Percentiles rank a stretch among this genome's conserved stretches.
Evolutionary conservation across 2,329 filamentous ascomycete species (phyloP).

Genomic region (Fusarium ambrosium): DNA sequence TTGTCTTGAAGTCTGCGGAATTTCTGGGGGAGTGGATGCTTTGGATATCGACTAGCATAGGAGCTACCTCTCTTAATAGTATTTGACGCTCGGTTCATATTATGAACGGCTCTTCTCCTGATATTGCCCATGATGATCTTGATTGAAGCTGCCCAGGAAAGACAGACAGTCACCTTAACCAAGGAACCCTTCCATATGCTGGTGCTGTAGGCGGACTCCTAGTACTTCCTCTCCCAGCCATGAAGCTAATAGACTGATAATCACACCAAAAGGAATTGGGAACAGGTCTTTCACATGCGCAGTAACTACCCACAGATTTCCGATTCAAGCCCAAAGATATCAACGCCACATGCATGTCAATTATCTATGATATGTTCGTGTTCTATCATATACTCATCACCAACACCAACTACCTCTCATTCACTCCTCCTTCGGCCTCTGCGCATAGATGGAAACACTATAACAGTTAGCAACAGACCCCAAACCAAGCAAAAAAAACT

Average conservation of each 20-base stretch:
- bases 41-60: neutral
- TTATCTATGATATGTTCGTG: neutral
- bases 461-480: neutral
- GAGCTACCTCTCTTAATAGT: neutral
- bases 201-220: too few relatives aligned
- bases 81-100: neutral
- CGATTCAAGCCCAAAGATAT: neutral
- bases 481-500: neutral
- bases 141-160: neutral
- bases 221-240: too few relatives aligned
- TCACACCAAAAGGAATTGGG: neutral
- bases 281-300: neutral
- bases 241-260: too few relatives aligned
- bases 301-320: neutral
- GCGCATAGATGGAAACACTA: conserved; percentile 6
- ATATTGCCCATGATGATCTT: too few relatives aligned
- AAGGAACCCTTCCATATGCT: too few relatives aligned
- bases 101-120: neutral
- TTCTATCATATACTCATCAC: neutral
- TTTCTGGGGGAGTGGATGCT: neutral
- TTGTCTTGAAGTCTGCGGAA: neutral
- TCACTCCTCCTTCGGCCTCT: neutral
- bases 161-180: too few relatives aligned
- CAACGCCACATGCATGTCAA: neutral
- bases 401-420: neutral